Base-by-base conservation (phyloP, 176 grass and related monocot species). In the Guadua angustifolia region DNA sequence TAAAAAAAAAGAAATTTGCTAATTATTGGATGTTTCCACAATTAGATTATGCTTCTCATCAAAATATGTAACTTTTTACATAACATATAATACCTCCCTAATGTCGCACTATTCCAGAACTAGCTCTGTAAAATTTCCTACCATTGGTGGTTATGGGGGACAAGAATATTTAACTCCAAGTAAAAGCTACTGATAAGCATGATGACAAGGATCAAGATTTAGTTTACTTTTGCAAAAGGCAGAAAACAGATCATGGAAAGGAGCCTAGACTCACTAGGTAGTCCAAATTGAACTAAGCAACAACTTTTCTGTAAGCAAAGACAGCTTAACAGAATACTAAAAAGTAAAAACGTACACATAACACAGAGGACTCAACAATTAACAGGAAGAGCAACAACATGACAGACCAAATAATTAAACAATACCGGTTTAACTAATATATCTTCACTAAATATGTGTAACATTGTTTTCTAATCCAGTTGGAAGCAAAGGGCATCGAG, bases 401-500 rank as follows among this genome's bases (percentile, higher is more conserved):
- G 77, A 21, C 22, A 79, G 38, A 35, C 45, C 7, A 22, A 21
- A 7, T 43, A 69, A 81, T 52, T 63, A 61, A 63, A 71, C 1
- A 43, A 75, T 52, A 35, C 13, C 10, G 0, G 4, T 55, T 79
- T 69, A 75, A 58, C 22, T 57, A 77, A 35, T 61, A 22, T 77
- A 56, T 82, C 58, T 56, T 65, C 35, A n/a, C 21, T 1, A 56
- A 64, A 9, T 52, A 50, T 66, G 59, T 12, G 25, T 26, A 19
- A 6, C 49, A 64, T 72, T 66, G 63, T 64, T 39, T 74, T 15
- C 5, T 78, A 61, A 78, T 63, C 60, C 25, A 80, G 58, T 24
- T 17, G 69, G 43, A 22, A 26, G 68, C 85, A 74, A 57, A 46
- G 46, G 38, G 65, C 85, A 57, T 29, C 47, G 59, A 74, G 58